Evolutionary conservation across 1,284 basidiomycete species (phyloP).

Genomic region (Sanguinoderma infundibulare): DNA sequence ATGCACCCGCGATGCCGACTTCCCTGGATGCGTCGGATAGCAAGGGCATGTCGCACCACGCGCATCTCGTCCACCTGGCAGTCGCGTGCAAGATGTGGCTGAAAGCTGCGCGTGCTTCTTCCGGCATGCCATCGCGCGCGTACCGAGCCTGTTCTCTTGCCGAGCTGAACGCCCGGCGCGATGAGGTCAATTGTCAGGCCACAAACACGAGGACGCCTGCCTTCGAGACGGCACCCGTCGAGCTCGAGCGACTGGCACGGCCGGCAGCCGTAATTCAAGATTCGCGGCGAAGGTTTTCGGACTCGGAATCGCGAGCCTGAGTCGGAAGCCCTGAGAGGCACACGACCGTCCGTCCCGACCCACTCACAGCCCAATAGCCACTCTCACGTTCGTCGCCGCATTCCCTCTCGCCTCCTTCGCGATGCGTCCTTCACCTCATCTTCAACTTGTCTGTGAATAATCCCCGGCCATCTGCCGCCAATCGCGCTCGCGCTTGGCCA

Average conservation of each 20-base stretch:
- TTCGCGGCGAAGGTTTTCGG: no score
- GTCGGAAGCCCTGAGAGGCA: no score
- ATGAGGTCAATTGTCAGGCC: constrained; percentile 7
- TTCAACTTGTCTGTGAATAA: not conserved
- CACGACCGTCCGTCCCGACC: not conserved
- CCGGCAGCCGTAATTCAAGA: no score
- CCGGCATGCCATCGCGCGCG: not conserved
- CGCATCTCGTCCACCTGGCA: not conserved
- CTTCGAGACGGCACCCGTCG: no score
- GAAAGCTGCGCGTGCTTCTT: not conserved
- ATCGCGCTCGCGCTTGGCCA: not conserved
- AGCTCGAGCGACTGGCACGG: no score
- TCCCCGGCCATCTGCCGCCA: constrained; percentile 1
- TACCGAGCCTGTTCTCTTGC: not conserved
- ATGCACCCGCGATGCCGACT: not conserved
- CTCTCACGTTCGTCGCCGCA: not conserved
- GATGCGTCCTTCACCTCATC: not conserved
- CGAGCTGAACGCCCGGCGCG: not conserved
- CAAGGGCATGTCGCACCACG: constrained; percentile 7
- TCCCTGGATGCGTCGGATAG: not conserved
- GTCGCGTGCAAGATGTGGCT: not conserved
- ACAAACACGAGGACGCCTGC: constrained; percentile 2
- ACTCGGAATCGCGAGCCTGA: not conserved
- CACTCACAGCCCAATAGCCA: not conserved
- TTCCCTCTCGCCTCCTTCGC: not conserved